Percentiles rank a stretch among this genome's conserved stretches.
Evolutionary conservation across 306 rosid genomes (phyloP).

Genomic region (Prosopis cineraria): DNA sequence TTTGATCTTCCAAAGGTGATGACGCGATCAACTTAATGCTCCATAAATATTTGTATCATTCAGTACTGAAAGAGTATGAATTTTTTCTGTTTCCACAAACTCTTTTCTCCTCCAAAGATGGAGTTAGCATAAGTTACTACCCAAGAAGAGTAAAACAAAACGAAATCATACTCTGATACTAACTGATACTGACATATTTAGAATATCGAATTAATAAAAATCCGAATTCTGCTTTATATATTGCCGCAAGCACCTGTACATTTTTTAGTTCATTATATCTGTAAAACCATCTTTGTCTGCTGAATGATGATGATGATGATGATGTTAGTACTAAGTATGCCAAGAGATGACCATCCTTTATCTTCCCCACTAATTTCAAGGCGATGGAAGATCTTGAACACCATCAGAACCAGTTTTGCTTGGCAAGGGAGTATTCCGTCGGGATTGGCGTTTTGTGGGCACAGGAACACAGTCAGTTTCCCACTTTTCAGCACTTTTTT

Average conservation of each 20-base stretch:
- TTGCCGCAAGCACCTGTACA: slow-evolving; percentile 26
- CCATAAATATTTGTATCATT: not conserved
- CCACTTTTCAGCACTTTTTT: slow-evolving; percentile 39
- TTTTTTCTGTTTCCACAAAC: not conserved
- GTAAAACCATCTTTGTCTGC: not conserved
- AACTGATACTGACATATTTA: not conserved
- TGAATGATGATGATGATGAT: slow-evolving; percentile 3
- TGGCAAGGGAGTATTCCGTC: slow-evolving; percentile 80
- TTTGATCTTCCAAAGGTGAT: not conserved
- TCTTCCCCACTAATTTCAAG: slow-evolving; percentile 33
- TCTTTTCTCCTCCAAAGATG: not conserved
- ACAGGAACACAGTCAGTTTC: slow-evolving; percentile 73
- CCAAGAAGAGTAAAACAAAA: not conserved
- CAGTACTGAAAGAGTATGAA: not conserved
- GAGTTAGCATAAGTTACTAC: not conserved
- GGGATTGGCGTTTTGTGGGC: slow-evolving; percentile 93
- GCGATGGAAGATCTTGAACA: slow-evolving; percentile 38
- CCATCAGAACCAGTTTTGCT: slow-evolving; percentile 47
- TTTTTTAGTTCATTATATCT: not conserved
- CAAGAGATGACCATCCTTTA: slow-evolving; percentile 22
- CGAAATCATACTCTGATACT: not conserved
- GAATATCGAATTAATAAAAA: not conserved
- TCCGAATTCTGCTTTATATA: slow-evolving; percentile 25
- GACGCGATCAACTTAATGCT: not conserved
- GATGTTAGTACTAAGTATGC: not conserved